phyloP scores from a whole-genome alignment of 441 rosid species.

The Croton setiger region DNA sequence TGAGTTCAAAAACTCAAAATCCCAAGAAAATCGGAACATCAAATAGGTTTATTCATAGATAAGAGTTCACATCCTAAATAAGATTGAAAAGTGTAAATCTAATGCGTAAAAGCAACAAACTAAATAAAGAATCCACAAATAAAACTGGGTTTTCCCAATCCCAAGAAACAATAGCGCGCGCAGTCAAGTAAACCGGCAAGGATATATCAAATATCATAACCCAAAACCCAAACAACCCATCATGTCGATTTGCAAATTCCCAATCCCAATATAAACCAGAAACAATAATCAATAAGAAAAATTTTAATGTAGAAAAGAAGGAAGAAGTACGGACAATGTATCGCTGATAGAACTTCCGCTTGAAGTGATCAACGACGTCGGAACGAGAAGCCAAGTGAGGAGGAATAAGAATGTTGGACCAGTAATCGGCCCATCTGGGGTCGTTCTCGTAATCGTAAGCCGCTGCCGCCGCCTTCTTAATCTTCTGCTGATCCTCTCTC shows the following conservation, averaged over 20 bases:
- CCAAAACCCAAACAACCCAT: slow-evolving; percentile 13
- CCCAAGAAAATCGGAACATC: neutral
- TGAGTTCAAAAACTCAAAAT: neutral
- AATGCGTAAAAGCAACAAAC: neutral
- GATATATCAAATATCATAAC: neutral
- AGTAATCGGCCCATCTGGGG: slow-evolving; percentile 83
- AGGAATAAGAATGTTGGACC: slow-evolving; percentile 94
- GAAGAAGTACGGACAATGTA: slow-evolving; percentile 46
- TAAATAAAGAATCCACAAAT: neutral
- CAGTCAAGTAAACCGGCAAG: neutral
- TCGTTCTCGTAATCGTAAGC: slow-evolving; percentile 90
- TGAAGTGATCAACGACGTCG: slow-evolving; percentile 83
- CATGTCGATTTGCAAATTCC: neutral
- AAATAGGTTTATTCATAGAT: neutral
- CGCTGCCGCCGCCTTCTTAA: slow-evolving; percentile 78
- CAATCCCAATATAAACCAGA: slow-evolving; percentile 5
- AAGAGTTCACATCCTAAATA: neutral
- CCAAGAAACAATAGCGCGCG: neutral
- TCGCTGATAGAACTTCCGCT: slow-evolving; percentile 99
- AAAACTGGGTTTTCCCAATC: neutral
- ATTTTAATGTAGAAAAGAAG: neutral
- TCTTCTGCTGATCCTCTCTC: slow-evolving; percentile 76
- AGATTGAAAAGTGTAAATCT: neutral
- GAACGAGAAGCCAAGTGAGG: slow-evolving; percentile 86
- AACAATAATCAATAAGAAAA: neutral